Evolutionary conservation across 192 early-diverging fungal species (phyloP), one percentile per base, ranked within the genome.

Genomic region (Radiomyces spectabilis): DNA sequence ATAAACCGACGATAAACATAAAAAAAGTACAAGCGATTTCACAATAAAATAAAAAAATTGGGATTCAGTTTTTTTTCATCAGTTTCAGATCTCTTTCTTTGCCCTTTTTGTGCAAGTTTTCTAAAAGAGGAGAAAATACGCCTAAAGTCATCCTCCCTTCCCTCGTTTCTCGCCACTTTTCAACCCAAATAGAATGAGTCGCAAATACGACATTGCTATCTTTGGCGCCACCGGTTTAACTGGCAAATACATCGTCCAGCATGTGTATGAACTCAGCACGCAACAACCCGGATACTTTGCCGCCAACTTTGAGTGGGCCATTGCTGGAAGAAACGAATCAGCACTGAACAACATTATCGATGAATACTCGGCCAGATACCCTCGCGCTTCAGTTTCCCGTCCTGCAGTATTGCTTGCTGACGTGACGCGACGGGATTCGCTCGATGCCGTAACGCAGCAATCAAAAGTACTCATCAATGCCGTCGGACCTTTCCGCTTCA

Each of bases 401-500:
- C 74, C 76, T 4, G 40, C 21, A 13, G 49, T 80, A 30, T 16
- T 83, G 10, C 43, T 79, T 27, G 78, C 72, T 2, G 65, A 79
- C 68, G 73, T 77, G 5, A 46, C 44, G 16, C 52, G 45, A 16
- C 58, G 53, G 2, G 64, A 59, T 31, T 21, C 33, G 34, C 22
- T 63, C 6, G 61, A 69, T 38, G 18, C 19, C n/a, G 52, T 59
- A 63, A 30, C 60, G 4, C 16, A 33, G 15, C 34, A 44, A 26
- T 48, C 60, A 12, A 53, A 39, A n/a, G 62, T 82, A 16, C 43
- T 78, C 13, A 66, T 83, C 48, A 79, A 79, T 49, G 79, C 78
- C 34, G 78, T 83, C 22, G 85, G 85, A 5, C 85, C 85, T 5
- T 87, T 77, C 66, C 72, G 85, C 2, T 85, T 77, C 43, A 66